Evolutionary conservation across 495 filamentous ascomycete species (phyloP).

Genomic region (Penicillium manginii): DNA sequence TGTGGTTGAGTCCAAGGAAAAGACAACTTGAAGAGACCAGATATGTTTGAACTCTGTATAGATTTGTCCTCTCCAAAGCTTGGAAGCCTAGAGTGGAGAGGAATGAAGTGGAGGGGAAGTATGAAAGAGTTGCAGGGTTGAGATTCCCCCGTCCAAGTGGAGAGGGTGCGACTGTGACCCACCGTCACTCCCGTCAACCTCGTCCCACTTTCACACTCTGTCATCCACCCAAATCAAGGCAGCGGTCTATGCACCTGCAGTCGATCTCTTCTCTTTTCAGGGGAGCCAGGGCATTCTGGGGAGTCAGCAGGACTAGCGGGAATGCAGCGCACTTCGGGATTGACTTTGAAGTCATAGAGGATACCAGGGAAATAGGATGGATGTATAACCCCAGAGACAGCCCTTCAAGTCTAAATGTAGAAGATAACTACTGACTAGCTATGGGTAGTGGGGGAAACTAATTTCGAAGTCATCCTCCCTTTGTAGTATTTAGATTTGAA

Average conservation of each 20-base stretch:
- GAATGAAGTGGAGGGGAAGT: neutral
- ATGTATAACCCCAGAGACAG: neutral
- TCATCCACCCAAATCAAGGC: neutral
- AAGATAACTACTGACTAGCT: too few relatives aligned
- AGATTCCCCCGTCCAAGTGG: neutral
- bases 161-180: neutral
- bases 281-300: too few relatives aligned
- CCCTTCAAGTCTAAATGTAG: neutral
- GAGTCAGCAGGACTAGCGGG: too few relatives aligned
- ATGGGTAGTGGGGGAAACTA: too few relatives aligned
- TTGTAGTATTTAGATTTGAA: too few relatives aligned
- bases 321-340: neutral
- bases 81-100: constrained; percentile 1
- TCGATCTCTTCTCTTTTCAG: neutral
- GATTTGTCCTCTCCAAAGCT: too few relatives aligned
- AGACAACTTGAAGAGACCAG: too few relatives aligned
- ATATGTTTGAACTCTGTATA: too few relatives aligned
- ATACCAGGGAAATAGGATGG: neutral
- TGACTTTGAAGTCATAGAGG: neutral
- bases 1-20: too few relatives aligned
- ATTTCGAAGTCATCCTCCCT: too few relatives aligned
- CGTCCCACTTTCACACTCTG: neutral
- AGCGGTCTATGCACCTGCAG: constrained; percentile 5
- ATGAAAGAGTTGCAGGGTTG: neutral
- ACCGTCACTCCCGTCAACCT: neutral